These are phyloP conservation scores for Populus ilicifolia DNA, from an alignment of 345 rosid species.

Conservation along the genomic window DNA sequence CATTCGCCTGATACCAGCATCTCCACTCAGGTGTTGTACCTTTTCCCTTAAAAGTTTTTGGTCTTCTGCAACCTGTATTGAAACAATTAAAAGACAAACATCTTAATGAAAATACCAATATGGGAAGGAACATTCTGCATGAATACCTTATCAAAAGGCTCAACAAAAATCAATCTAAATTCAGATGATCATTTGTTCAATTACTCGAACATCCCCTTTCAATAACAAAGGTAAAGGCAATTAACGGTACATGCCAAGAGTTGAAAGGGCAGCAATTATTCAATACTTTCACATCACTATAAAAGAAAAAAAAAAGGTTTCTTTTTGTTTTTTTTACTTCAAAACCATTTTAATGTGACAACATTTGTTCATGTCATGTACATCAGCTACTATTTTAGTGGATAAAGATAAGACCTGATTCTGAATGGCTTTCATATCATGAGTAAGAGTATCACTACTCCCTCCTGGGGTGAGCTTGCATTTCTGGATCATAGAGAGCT, in stretches of 20 bases:
- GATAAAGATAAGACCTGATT: conserved; percentile 51
- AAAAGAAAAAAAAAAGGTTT: neutral
- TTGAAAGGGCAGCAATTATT: neutral
- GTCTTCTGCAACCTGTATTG: conserved; percentile 68
- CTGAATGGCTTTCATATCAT: conserved; percentile 90
- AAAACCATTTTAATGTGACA: neutral
- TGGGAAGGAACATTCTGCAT: neutral
- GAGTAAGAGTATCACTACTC: conserved; percentile 52
- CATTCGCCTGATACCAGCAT: conserved; percentile 73
- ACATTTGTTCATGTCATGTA: neutral
- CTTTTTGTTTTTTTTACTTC: neutral
- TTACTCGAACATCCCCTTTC: neutral
- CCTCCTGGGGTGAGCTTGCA: conserved; percentile 76
- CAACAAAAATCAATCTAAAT: neutral
- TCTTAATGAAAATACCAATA: neutral
- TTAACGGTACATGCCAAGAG: neutral
- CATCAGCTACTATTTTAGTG: neutral
- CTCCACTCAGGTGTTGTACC: conserved; percentile 72
- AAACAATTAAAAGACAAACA: neutral
- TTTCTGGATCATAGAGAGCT: conserved; percentile 92
- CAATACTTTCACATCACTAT: neutral
- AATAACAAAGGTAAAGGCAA: neutral
- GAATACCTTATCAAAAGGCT: neutral
- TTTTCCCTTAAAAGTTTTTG: conserved; percentile 79
- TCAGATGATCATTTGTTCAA: neutral